These are phyloP conservation scores for Boletus subcaerulescens DNA, from an alignment of 768 basidiomycete species.

Conservation along the genomic window DNA sequence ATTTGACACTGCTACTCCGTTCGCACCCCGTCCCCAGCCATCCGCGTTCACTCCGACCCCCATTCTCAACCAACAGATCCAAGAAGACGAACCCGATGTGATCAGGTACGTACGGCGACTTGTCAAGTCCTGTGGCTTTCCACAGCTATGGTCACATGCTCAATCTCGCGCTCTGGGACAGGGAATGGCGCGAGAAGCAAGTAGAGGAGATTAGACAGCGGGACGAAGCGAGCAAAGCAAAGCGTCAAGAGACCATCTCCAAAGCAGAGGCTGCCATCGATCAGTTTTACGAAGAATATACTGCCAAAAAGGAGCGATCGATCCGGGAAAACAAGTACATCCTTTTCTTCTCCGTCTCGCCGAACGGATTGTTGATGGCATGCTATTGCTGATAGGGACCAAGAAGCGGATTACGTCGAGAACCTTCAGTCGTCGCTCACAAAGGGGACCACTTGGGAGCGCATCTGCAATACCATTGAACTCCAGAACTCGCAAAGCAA, in stretches of 20 bases:
- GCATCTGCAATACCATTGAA: constrained; percentile 82
- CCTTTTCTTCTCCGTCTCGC: neutral
- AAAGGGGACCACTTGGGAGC: constrained; percentile 92
- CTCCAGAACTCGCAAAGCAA: constrained; percentile 98
- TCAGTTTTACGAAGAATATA: constrained; percentile 87
- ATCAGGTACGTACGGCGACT: constrained; percentile 56
- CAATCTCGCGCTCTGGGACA: constrained; percentile 28
- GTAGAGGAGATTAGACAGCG: constrained; percentile 77
- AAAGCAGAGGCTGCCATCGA: constrained; percentile 87
- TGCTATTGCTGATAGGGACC: constrained; percentile 55
- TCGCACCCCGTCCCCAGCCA: constrained; percentile 75
- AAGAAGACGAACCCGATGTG: constrained; percentile 82
- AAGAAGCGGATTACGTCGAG: constrained; percentile 78
- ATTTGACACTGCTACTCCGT: constrained; percentile 52
- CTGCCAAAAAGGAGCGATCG: constrained; percentile 82
- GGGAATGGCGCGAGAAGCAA: constrained; percentile 87
- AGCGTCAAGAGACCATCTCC: constrained; percentile 77
- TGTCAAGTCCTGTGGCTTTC: neutral
- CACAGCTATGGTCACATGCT: neutral
- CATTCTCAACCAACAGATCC: constrained; percentile 61
- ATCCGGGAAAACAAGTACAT: constrained; percentile 93
- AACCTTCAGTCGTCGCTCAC: constrained; percentile 74
- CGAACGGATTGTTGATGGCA: neutral
- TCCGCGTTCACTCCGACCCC: constrained; percentile 71
- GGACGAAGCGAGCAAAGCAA: constrained; percentile 74